These are phyloP conservation scores for Trichoderma harzianum DNA, from an alignment of 2,329 filamentous ascomycete species.

Conservation along the genomic window DNA sequence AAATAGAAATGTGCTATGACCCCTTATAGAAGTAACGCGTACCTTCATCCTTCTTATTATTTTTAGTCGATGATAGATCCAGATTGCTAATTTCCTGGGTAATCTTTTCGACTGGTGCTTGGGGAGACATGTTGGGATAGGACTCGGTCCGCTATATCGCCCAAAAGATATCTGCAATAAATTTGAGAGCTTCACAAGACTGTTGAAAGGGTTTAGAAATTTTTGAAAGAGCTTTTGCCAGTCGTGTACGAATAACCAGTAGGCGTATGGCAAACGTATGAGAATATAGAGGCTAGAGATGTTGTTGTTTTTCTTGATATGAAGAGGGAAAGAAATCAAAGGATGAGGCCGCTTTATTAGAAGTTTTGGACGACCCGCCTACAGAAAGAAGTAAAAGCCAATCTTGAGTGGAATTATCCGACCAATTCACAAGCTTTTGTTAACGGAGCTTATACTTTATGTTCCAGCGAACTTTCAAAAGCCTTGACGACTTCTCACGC, in stretches of 20 bases:
- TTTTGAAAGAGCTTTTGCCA: not conserved
- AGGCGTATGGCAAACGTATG: not conserved
- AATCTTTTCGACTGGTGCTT: not conserved
- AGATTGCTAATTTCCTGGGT: not conserved
- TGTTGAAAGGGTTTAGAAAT: not conserved
- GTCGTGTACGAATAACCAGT: not conserved
- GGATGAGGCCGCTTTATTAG: not conserved
- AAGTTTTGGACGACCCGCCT: not conserved
- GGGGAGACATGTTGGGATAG: not conserved
- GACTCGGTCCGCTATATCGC: not conserved
- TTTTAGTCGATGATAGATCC: not conserved
- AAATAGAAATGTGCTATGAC: not conserved
- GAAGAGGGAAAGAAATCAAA: not conserved
- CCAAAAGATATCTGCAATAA: not conserved
- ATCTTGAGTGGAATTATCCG: not conserved
- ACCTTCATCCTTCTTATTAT: not conserved
- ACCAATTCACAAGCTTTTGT: not conserved
- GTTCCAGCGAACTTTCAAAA: not conserved
- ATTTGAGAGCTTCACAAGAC: not conserved
- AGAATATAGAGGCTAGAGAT: not conserved
- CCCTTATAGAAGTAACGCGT: not conserved
- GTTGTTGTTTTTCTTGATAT: not conserved
- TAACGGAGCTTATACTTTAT: not conserved
- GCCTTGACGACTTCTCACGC: not conserved
- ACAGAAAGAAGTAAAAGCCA: not conserved